Percentiles rank a stretch among this genome's conserved stretches.
These are phyloP conservation scores for Hydrangea macrophylla DNA, from an alignment of 148 eudicot species.

Conservation along the genomic window DNA sequence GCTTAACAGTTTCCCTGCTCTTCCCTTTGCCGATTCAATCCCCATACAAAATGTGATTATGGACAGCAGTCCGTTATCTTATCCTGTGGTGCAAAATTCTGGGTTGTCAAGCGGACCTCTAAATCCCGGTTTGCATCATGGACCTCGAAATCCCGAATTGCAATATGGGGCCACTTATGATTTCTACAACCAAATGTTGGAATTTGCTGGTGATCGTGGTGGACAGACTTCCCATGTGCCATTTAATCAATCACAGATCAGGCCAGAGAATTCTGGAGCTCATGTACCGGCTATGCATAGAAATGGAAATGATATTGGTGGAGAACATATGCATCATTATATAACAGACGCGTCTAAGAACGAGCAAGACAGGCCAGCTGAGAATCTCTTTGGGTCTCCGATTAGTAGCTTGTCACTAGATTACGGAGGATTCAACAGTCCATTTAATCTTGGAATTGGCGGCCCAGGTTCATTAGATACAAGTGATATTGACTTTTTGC, in stretches of 20 bases:
- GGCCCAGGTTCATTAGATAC: slow-evolving; percentile 28
- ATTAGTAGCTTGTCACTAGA: slow-evolving; percentile 43
- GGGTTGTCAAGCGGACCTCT: slow-evolving; percentile 7
- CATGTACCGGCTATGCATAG: slow-evolving; percentile 21
- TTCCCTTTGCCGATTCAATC: slow-evolving; percentile 31
- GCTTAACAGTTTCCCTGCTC: slow-evolving; percentile 26
- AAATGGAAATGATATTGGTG: slow-evolving; percentile 36
- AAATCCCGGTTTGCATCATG: slow-evolving; percentile 13
- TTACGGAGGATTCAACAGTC: slow-evolving; percentile 39
- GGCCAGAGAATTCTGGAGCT: slow-evolving; percentile 33
- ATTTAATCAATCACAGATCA: slow-evolving; percentile 28
- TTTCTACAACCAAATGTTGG: slow-evolving; percentile 34
- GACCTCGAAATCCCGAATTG: slow-evolving; percentile 26
- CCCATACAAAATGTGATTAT: slow-evolving; percentile 25
- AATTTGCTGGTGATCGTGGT: slow-evolving; percentile 31
- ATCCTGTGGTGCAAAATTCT: slow-evolving; percentile 31
- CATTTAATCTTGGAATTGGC: slow-evolving; percentile 38
- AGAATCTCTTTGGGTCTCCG: slow-evolving; percentile 50
- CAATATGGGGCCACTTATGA: slow-evolving; percentile 33
- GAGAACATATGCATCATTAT: slow-evolving; percentile 35
- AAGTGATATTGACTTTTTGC: slow-evolving; percentile 34
- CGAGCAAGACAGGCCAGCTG: slow-evolving; percentile 44
- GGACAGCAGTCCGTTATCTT: slow-evolving; percentile 27
- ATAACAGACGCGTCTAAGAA: slow-evolving; percentile 34
- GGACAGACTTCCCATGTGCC: slow-evolving; percentile 30